Conservation (phyloP, 2,329 filamentous ascomycete species). For the Sphaerulina populicola region DNA sequence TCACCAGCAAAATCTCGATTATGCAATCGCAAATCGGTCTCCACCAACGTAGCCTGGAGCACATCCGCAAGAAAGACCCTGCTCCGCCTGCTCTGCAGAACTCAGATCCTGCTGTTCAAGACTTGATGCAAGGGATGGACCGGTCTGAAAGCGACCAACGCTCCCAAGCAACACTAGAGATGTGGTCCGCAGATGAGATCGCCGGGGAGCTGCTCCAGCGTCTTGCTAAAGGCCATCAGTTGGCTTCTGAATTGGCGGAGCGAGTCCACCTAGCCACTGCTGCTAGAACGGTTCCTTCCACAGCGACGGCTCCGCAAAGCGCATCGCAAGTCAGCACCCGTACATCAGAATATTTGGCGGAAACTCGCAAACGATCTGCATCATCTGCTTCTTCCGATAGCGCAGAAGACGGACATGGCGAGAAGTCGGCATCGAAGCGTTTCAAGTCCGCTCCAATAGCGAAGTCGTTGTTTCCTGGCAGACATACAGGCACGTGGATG, state of each 20-base stretch:
- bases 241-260: neutral
- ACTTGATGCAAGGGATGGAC: neutral
- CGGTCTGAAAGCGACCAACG: neutral
- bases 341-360: neutral
- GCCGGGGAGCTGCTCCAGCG: slow-evolving; percentile 3
- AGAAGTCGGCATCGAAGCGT: neutral
- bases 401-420: neutral
- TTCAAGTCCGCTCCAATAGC: neutral
- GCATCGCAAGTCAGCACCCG: neutral
- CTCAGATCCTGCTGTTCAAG: neutral
- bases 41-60: neutral
- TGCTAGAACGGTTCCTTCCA: neutral
- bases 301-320: neutral
- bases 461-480: neutral
- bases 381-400: neutral
- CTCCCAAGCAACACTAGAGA: neutral
- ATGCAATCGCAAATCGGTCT: slow-evolving; percentile 1
- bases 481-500: slow-evolving; percentile 1
- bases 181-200: neutral
- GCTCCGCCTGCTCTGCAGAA: neutral
- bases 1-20: neutral
- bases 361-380: neutral
- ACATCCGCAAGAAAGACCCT: neutral
- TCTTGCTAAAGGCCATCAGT: neutral
- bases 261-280: neutral